These are phyloP conservation scores for Aspergillus luchuensis DNA, from an alignment of 2,329 filamentous ascomycete genomes.

Conservation along the genomic window DNA sequence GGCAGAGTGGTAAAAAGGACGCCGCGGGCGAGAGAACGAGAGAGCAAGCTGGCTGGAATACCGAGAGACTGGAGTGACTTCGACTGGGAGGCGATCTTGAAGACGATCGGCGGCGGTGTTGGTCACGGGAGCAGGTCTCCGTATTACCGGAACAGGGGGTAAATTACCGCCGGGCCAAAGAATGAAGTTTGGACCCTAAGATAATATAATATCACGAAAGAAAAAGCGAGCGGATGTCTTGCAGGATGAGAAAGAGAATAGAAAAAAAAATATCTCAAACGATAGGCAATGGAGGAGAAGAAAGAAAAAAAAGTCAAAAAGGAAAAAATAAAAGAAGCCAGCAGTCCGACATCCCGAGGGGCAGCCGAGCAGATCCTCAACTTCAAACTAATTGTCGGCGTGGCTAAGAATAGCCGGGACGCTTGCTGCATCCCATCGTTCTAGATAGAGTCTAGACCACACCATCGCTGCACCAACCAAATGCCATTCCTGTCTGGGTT, in stretches of 20 bases:
- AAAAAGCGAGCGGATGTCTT: no score
- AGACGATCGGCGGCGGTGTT: slow-evolving; percentile 8
- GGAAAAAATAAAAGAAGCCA: background rate
- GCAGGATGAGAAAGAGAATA: background rate
- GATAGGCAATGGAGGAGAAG: background rate
- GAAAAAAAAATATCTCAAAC: background rate
- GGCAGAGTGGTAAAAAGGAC: slow-evolving; percentile 2
- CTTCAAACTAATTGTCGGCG: background rate
- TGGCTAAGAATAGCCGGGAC: slow-evolving; percentile 13
- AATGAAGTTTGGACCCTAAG: background rate
- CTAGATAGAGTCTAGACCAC: slow-evolving; percentile 2
- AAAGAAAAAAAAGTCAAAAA: background rate
- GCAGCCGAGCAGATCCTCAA: background rate
- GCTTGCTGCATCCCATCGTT: slow-evolving; percentile 3
- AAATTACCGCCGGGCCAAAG: background rate
- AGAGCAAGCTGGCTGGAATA: slow-evolving; percentile 10
- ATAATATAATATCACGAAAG: background rate
- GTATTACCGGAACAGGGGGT: slow-evolving; percentile 6
- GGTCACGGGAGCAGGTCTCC: slow-evolving; percentile 18
- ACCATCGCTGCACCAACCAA: background rate
- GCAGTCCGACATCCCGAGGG: background rate
- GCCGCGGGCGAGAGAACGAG: background rate
- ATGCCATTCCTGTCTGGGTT: no score
- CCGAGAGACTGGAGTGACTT: slow-evolving; percentile 7
- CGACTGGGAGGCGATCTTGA: slow-evolving; percentile 6